Conservation (phyloP, 805 yeast species). For the Grigorovia jiainica region DNA sequence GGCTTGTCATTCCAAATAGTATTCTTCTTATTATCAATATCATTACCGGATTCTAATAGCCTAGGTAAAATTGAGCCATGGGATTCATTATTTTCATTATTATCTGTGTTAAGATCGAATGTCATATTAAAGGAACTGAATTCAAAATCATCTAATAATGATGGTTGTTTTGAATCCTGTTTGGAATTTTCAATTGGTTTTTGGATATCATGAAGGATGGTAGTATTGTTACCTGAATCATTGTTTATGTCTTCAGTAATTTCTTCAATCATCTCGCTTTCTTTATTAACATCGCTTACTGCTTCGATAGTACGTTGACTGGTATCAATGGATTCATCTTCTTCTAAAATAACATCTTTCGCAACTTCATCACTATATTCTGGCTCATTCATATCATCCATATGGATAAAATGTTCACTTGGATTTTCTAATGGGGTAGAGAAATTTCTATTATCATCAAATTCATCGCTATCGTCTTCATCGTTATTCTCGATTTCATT, state of each 20-base stretch:
- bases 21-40: not conserved
- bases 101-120: constrained; percentile 11
- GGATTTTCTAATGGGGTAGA: constrained; percentile 2
- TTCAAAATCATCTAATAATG: constrained; percentile 21
- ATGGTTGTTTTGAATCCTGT: not conserved
- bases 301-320: not conserved
- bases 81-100: not conserved
- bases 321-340: not conserved
- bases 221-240: not conserved
- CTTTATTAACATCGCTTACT: too few relatives aligned
- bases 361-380: not conserved
- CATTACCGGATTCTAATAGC: not conserved
- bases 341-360: not conserved
- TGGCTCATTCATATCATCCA: not conserved
- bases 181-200: not conserved
- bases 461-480: not conserved
- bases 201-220: not conserved
- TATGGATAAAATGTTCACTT: not conserved
- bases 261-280: not conserved
- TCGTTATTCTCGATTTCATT: not conserved
- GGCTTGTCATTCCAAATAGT: not conserved
- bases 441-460: not conserved
- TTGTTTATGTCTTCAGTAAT: not conserved
- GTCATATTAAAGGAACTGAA: constrained; percentile 27
- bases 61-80: not conserved